Evolutionary conservation across 2,329 filamentous ascomycete genomes (phyloP), one percentile per base, ranked within the genome.

Genomic region (Paecilomyces variotii): DNA sequence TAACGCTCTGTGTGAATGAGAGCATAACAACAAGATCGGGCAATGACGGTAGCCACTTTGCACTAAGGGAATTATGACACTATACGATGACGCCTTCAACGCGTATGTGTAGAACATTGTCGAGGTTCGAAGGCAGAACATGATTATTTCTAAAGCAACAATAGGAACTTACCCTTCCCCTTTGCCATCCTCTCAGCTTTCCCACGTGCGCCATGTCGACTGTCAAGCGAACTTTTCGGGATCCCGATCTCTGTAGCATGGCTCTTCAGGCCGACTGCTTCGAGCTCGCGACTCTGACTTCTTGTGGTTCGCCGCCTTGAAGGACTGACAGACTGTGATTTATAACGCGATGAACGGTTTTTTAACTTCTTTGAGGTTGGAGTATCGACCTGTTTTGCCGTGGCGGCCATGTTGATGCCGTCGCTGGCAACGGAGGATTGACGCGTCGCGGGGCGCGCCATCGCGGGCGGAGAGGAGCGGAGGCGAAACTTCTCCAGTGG

Each of bases 251-350:
- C 4, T 45, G 19, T 45, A 45, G 19, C 60, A 56, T 58, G 52
- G 45, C 53, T 57, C 28, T 51, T 39, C 53, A 27, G 54, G 3
- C 26, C 49, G 53, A 56, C 55, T 6, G 60, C 54, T 49, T 64
- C 70, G 9, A 69, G 59, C 45, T 76, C 72, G 24, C 69, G 69
- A 62, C 75, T 78, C 56, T 68, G 69, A 56, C 75, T 77, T 56
- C 75, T 68, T 5, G 74, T 75, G 25, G 70, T 62, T 54, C 75
- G 65, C 52, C 61, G 60, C 2, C 57, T 58, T 4, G 57, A 6
- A 26, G 57, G 57, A 55, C 34, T 51, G 19, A 56, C 25, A 9
- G 27, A 51, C 10, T 56, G 11, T n/a, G 55, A 32, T 26, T 12
- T 10, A n/a, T 52, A 19, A n/a, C 55, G 55, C 19, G 35, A 39